phyloP scores from a whole-genome alignment of 2,329 filamentous ascomycete species.

The Beauveria pseudobassiana region DNA sequence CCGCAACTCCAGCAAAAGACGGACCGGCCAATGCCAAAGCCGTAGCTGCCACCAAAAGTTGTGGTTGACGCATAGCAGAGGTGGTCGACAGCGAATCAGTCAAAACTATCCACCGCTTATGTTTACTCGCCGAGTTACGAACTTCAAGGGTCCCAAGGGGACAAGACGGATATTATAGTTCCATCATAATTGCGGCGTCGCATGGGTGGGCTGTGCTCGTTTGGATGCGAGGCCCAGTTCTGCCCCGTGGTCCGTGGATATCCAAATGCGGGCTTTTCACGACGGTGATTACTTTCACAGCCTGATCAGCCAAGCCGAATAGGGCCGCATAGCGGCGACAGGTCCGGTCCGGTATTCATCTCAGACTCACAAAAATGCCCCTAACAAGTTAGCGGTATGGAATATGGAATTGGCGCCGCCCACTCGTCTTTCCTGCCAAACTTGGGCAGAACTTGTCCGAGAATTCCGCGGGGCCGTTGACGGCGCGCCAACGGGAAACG shows the following conservation, averaged over 20 bases:
- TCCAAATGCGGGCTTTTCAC: constrained; percentile 3
- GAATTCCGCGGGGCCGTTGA: neutral
- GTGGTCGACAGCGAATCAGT: neutral
- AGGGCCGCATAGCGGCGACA: neutral
- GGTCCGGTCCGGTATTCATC: neutral
- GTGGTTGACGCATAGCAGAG: constrained; percentile 4
- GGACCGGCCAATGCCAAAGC: neutral
- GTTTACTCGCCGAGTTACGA: neutral
- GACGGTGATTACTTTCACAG: constrained; percentile 1
- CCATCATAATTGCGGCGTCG: neutral
- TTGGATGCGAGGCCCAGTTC: neutral
- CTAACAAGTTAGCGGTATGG: neutral
- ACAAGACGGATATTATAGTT: constrained; percentile 4
- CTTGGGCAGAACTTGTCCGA: neutral
- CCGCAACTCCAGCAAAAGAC: neutral
- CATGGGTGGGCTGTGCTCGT: constrained; percentile 6
- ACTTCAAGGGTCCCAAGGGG: neutral
- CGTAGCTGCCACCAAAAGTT: constrained; percentile 3
- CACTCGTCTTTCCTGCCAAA: neutral
- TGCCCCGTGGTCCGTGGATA: neutral
- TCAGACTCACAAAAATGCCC: neutral
- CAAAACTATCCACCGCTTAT: neutral
- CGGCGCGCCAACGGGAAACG: neutral
- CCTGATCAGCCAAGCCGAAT: constrained; percentile 1
- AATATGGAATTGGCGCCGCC: neutral